Percentiles rank a stretch among this genome's conserved stretches.
Evolutionary conservation across 164 flowering plant genomes (phyloP).

Genomic region (Berberis vulgaris): DNA sequence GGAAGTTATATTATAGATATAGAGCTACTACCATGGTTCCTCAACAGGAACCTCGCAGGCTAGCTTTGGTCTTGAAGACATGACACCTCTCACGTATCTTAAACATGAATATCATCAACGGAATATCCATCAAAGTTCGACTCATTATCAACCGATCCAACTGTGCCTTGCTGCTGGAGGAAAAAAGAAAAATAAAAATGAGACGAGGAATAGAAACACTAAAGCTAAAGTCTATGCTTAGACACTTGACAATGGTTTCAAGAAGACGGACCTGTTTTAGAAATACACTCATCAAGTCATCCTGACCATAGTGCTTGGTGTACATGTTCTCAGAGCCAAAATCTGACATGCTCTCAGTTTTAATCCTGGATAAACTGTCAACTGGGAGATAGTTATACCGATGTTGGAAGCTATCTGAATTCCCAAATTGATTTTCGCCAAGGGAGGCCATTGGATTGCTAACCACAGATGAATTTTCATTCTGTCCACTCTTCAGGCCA

Average conservation of each 20-base stretch:
- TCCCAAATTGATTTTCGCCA: conserved; percentile 21
- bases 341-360: conserved; percentile 40
- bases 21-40: too few species aligned
- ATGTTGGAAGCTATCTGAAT: conserved; percentile 22
- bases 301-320: conserved; percentile 49
- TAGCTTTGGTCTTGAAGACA: too few species aligned
- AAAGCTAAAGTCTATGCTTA: background rate
- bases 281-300: conserved; percentile 66
- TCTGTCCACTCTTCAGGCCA: conserved; percentile 24
- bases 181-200: conserved; percentile 4
- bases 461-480: conserved; percentile 10
- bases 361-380: conserved; percentile 35
- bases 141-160: conserved; percentile 40
- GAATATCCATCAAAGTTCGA: conserved; percentile 55
- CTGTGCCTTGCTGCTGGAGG: conserved; percentile 38
- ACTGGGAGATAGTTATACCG: conserved; percentile 15
- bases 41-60: too few species aligned
- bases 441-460: conserved; percentile 20
- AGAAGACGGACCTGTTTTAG: conserved; percentile 58
- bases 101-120: conserved; percentile 33
- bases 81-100: too few species aligned
- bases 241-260: background rate
- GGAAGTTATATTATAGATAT: too few species aligned
- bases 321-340: conserved; percentile 19
- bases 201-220: background rate